Evolutionary conservation across 331 rosid genomes (phyloP), one percentile per base, ranked within the genome.

Genomic region (Rhamnella rubrinervis): DNA sequence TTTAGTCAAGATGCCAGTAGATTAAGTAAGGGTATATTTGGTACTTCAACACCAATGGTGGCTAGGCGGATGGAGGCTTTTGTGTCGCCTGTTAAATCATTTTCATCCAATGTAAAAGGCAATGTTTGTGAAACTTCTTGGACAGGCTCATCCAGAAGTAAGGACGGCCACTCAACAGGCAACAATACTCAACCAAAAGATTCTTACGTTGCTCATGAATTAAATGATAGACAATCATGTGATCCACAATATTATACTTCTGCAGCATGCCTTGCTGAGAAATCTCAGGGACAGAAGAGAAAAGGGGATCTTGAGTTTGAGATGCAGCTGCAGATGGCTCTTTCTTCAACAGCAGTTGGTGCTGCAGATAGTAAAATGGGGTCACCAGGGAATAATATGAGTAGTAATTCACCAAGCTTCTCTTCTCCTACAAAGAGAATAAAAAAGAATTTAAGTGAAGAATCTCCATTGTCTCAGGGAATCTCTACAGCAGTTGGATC

Each of bases 291-390:
- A 72, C 59, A 69, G 71, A 93, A 88, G 77, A 86, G 95, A 81
- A 93, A 78, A 81, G 97, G 98, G 75, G 97, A 93, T 82, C 62
- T 85, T 80, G 98, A 93, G 88, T 93, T 84, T 71, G 88, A 88
- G 81, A 83, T 88, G 93, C 96, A 93, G 89, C 70, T 93, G 82
- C 82, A 88, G 85, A 85, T 93, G 84, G 97, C 98, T 82, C 85
- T 90, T 69, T 82, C 97, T 59, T 83, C 92, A 18, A 86, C 97
- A 25, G 84, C 79, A 60, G 46, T 81, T 47, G 83, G 18, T 72
- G 64, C 60, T 77, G 61, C 35, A 12, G 82, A 77, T 71, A 81
- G 63, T 69, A 78, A 73, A 76, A 65, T 28, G 56, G 85, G 63
- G 66, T 71, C 90, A 19, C 63, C 23, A 70, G 72, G 37, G 28